These are phyloP conservation scores for Clavispora phyllophila DNA, from an alignment of 805 yeast species.

Conservation along the genomic window DNA sequence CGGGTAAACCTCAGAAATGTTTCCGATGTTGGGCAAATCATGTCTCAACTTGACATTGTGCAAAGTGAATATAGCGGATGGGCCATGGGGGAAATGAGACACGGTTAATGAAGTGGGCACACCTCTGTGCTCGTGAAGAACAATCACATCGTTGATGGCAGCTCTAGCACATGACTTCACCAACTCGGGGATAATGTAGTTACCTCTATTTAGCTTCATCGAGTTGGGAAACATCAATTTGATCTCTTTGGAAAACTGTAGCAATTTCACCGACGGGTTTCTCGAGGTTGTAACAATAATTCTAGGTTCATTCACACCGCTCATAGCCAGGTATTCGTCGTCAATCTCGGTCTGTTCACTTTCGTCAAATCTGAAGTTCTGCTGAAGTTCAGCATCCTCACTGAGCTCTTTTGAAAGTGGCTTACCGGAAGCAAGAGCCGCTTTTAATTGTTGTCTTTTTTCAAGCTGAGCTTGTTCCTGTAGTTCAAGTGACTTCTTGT, in stretches of 20 bases:
- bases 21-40: conserved; percentile 81
- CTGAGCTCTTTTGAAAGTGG: conserved; percentile 86
- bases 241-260: conserved; percentile 91
- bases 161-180: conserved; percentile 79
- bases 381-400: conserved; percentile 76
- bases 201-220: conserved; percentile 89
- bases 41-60: conserved; percentile 94
- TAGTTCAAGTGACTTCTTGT: conserved; percentile 80
- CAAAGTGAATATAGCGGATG: conserved; percentile 87
- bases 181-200: conserved; percentile 75
- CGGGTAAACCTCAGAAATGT: conserved; percentile 87
- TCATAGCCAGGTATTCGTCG: conserved; percentile 84
- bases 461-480: conserved; percentile 84
- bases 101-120: conserved; percentile 91
- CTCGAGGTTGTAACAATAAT: conserved; percentile 91
- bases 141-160: conserved; percentile 76
- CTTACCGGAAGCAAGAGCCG: conserved; percentile 88
- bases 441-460: conserved; percentile 79
- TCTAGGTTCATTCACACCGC: conserved; percentile 88
- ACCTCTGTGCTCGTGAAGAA: conserved; percentile 96
- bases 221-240: conserved; percentile 86
- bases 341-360: conserved; percentile 66
- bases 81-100: conserved; percentile 97
- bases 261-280: conserved; percentile 77
- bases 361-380: conserved; percentile 84